These are phyloP conservation scores for Phyllosticta capitalensis DNA, from an alignment of 2,329 filamentous ascomycete genomes.

Conservation along the genomic window DNA sequence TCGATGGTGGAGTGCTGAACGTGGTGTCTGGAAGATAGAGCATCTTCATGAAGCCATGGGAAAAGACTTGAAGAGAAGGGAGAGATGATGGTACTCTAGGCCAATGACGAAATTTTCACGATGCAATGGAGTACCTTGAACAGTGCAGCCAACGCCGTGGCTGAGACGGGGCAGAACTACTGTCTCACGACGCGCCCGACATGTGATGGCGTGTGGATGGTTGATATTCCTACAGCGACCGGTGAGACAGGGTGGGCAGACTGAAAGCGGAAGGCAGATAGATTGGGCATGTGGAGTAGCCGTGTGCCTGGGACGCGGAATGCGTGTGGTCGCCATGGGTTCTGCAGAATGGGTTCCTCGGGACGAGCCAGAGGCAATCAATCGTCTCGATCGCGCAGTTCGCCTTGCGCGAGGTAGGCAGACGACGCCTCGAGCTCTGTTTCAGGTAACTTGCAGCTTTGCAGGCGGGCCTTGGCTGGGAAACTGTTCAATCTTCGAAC, in stretches of 20 bases:
- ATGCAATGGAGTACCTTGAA: background rate
- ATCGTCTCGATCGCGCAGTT: background rate
- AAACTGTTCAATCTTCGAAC: background rate
- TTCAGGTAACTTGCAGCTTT: background rate
- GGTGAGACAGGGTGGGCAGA: background rate
- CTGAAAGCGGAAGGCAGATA: background rate
- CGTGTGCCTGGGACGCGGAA: background rate
- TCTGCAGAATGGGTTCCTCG: background rate
- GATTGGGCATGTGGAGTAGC: background rate
- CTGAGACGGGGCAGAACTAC: background rate
- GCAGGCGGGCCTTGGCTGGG: background rate
- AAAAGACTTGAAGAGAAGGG: background rate
- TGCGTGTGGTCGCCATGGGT: background rate
- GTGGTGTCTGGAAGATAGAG: constrained; percentile 31
- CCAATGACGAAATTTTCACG: background rate
- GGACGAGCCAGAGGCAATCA: background rate
- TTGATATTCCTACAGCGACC: background rate
- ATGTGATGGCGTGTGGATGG: background rate
- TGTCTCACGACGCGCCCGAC: background rate
- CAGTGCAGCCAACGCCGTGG: background rate
- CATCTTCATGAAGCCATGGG: background rate
- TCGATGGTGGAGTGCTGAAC: constrained; percentile 43
- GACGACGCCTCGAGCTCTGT: background rate
- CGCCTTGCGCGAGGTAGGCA: background rate
- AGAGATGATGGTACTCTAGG: background rate